Evolutionary conservation across 805 yeast species (phyloP), one percentile per base, ranked within the genome.

Genomic region (Barnettozyma californica): DNA sequence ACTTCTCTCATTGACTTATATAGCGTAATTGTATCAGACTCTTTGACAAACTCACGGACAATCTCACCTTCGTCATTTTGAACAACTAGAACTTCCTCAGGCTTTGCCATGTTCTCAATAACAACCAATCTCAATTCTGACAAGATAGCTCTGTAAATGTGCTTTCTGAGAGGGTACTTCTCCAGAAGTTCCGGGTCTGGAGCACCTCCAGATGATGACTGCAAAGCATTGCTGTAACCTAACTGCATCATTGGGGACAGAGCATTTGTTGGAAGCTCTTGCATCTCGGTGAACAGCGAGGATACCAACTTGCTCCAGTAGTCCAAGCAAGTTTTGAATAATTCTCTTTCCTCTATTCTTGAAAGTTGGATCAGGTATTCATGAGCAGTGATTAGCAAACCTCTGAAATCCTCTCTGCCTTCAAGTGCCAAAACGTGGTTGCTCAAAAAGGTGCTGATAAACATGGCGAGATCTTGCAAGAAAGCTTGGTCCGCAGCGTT

Each of bases 41-140:
- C 99, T 63, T 88, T 89, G 49, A 92, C 97, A 55, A 92, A 91
- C 63, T 92, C 98, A 63, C 99, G 81, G 41, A 94, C 99, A 66
- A 94, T 92, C 71, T 94, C 99, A 59, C 99, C 99, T 70, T 94
- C 99, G 68, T 94, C 99, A 65, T 92, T 92, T 68, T 94, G 98
- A 44, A 91, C 97, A 70, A 94, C 81, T 49, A 94, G 76, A 47
- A 94, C 99, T 70, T 94, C 99, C 68, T 94, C 99, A 3, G 99
- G 99, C 66, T 96, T 83, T 1, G 88, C 99, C 99, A 94, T 94
- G 61, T 87, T 87, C 68, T 91, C 98, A 61, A 94, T 94, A 63
- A 94, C 84, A n/a, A 95, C 96, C 52, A 85, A 73, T 68, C 99
- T 81, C 60, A 94, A 75, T 62, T 83, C 83, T 4, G 97, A 83